Conservation (phyloP, 1,284 basidiomycete genomes). For the Pseudozyma thailandica region DNA sequence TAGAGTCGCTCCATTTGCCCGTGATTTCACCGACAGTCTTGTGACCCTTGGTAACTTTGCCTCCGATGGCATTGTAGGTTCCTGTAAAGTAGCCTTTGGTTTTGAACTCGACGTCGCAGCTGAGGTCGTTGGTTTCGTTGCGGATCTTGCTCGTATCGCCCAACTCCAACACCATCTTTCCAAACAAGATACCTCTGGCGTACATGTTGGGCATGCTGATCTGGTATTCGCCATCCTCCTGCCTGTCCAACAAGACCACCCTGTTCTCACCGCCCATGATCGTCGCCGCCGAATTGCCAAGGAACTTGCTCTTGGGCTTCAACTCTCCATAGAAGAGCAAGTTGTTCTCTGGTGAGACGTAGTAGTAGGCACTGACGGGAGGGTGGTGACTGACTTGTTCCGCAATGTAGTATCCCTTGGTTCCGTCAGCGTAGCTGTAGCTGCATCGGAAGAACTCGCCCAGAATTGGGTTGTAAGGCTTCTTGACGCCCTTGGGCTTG, state of each 20-base stretch:
- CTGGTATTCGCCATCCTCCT: conserved; percentile 63
- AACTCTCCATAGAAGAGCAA: conserved; percentile 87
- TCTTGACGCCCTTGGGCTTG: conserved; percentile 99
- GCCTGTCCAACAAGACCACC: conserved; percentile 60
- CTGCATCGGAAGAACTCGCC: conserved; percentile 97
- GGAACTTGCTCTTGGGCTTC: conserved; percentile 92
- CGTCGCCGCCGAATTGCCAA: conserved; percentile 77
- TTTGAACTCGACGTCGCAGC: conserved; percentile 94
- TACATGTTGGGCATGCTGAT: conserved; percentile 72
- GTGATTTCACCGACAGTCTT: conserved; percentile 85
- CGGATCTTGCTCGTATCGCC: conserved; percentile 88
- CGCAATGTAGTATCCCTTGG: conserved; percentile 93
- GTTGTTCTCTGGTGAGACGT: conserved; percentile 89
- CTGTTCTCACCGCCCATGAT: conserved; percentile 90
- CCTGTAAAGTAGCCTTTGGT: conserved; percentile 98
- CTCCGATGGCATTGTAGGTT: conserved; percentile 89
- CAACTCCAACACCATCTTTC: conserved; percentile 96
- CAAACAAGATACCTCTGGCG: conserved; percentile 94
- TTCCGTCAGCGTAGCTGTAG: conserved; percentile 91
- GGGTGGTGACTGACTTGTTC: conserved; percentile 93
- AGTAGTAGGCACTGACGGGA: conserved; percentile 96
- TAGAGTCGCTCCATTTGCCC: conserved; percentile 89
- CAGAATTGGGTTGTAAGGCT: conserved; percentile 97
- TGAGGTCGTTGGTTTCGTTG: conserved; percentile 80
- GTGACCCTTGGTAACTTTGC: conserved; percentile 78